Evolutionary conservation across 495 filamentous ascomycete species (phyloP).

Genomic region (Sphaerosporella brunnea): DNA sequence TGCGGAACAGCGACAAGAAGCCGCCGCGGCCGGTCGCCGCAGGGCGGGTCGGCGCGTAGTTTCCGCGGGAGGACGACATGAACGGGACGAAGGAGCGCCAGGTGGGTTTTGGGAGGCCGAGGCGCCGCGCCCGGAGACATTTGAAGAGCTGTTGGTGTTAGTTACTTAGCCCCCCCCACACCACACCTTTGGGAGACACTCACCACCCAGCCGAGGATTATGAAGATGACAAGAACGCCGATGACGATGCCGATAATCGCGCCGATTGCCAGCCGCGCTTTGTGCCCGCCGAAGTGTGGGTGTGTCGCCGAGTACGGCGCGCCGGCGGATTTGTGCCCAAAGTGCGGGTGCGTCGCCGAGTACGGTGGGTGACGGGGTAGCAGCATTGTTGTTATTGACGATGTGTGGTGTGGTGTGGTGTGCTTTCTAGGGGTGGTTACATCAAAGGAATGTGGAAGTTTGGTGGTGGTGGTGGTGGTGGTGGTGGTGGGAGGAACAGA

Average conservation of each 20-base stretch:
- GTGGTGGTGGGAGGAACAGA: no score
- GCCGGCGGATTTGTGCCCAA: not conserved
- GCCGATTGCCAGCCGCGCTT: slow-evolving; percentile 9
- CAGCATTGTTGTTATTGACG: not conserved
- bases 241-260: slow-evolving; percentile 15
- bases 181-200: no score
- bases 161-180: no score
- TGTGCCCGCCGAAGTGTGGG: slow-evolving; percentile 10
- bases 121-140: slow-evolving; percentile 33
- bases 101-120: slow-evolving; percentile 34
- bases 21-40: slow-evolving; percentile 27
- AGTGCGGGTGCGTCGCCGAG: not conserved
- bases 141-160: slow-evolving; percentile 24
- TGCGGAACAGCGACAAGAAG: slow-evolving; percentile 28
- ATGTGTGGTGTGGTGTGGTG: not conserved
- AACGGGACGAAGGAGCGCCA: slow-evolving; percentile 34
- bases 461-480: no score
- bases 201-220: slow-evolving; percentile 15
- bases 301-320: slow-evolving; percentile 16
- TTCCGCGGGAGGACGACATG: slow-evolving; percentile 25
- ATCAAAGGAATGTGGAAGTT: no score
- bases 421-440: no score
- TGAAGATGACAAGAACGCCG: slow-evolving; percentile 9
- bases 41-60: slow-evolving; percentile 31
- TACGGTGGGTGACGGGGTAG: not conserved